phyloP scores from a whole-genome alignment of 768 basidiomycete genomes.

The Tylopilus sp. region DNA sequence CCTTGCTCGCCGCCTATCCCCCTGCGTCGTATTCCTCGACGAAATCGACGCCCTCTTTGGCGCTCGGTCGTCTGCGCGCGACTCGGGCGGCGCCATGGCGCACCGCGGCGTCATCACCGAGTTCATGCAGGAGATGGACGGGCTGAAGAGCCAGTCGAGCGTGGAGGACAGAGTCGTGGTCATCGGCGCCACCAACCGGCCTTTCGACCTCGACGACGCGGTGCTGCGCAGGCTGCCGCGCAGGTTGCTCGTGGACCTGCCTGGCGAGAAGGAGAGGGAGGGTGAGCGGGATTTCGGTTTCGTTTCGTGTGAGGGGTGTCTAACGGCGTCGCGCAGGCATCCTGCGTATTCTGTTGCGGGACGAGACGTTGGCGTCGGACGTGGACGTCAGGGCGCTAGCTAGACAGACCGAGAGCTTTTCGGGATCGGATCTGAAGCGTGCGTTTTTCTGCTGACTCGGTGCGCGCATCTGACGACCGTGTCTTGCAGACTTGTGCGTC shows the following conservation, averaged over 20 bases:
- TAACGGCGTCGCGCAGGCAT: constrained; percentile 55
- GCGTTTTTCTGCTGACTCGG: constrained; percentile 22
- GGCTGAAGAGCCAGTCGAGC: constrained; percentile 55
- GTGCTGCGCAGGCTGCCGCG: constrained; percentile 86
- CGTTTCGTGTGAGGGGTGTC: neutral
- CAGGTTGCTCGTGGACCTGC: constrained; percentile 83
- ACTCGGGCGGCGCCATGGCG: constrained; percentile 75
- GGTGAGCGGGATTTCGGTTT: constrained; percentile 44
- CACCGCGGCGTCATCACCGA: constrained; percentile 88
- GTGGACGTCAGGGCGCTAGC: constrained; percentile 60
- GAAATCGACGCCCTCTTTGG: constrained; percentile 94
- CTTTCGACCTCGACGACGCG: constrained; percentile 89
- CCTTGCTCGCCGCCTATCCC: constrained; percentile 79
- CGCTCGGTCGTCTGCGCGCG: constrained; percentile 72
- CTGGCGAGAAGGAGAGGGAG: constrained; percentile 80
- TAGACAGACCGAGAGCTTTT: constrained; percentile 78
- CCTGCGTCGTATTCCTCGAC: constrained; percentile 92
- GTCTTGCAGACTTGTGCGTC: constrained; percentile 76
- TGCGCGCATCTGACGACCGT: constrained; percentile 3
- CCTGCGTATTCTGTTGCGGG: constrained; percentile 79
- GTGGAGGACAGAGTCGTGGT: constrained; percentile 81
- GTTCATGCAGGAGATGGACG: constrained; percentile 98
- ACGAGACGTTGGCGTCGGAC: constrained; percentile 67
- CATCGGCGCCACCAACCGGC: constrained; percentile 92
- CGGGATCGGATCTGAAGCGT: constrained; percentile 96